A percentile compares a stretch with the other conserved stretches of the same genome.
Conservation (phyloP, 2,329 filamentous ascomycete genomes). For the Penicillium sp. region DNA sequence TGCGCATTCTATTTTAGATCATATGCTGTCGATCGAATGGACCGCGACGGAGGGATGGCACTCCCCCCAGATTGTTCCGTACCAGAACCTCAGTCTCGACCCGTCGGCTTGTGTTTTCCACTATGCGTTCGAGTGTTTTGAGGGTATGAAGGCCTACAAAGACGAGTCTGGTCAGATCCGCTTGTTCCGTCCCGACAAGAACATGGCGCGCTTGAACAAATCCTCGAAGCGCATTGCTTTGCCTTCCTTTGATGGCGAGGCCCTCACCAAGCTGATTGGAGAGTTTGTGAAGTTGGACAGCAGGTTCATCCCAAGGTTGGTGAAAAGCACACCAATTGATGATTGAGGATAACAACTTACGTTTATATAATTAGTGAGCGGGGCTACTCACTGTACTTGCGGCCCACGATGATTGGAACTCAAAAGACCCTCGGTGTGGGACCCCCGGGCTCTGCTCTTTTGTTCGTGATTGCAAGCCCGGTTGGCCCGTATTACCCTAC, state of each 20-base stretch:
- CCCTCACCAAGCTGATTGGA: constrained; percentile 71
- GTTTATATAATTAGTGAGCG: too few species aligned
- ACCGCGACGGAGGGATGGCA: constrained; percentile 75
- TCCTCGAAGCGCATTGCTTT: constrained; percentile 85
- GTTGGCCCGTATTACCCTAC: constrained; percentile 97
- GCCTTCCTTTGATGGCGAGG: constrained; percentile 68
- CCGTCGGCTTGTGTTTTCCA: constrained; percentile 95
- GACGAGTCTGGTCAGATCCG: constrained; percentile 68
- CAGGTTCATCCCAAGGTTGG: constrained; percentile 86
- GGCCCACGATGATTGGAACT: constrained; percentile 94
- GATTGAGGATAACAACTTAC: constrained; percentile 49
- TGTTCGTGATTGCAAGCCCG: constrained; percentile 91
- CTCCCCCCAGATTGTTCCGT: constrained; percentile 73
- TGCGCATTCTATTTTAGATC: constrained; percentile 54
- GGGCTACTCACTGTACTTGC: constrained; percentile 90
- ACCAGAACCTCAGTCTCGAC: constrained; percentile 94
- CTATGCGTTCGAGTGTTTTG: constrained; percentile 96
- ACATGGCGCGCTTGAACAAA: constrained; percentile 90
- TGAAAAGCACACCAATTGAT: too few species aligned
- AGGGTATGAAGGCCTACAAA: constrained; percentile 99
- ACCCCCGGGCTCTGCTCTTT: constrained; percentile 79
- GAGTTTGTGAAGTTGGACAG: constrained; percentile 71
- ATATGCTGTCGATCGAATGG: constrained; percentile 96
- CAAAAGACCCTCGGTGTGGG: constrained; percentile 88
- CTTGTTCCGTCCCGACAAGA: constrained; percentile 88